These are phyloP conservation scores for Mycena chlorophos DNA, from an alignment of 768 basidiomycete species.

Conservation along the genomic window DNA sequence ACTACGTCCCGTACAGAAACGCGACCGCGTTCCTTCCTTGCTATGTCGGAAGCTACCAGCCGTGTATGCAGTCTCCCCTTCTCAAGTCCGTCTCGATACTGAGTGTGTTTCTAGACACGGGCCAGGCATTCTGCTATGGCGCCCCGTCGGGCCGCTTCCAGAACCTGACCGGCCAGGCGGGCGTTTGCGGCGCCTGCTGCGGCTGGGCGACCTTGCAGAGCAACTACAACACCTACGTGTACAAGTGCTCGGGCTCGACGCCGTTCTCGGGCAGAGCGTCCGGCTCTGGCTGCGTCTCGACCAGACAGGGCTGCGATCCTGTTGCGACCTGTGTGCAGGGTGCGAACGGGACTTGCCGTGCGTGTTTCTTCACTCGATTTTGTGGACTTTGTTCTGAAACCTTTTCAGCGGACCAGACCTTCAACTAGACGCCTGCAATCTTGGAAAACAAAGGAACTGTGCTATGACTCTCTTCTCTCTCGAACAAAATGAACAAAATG, in stretches of 20 bases:
- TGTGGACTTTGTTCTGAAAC: background rate
- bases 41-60: constrained; percentile 4
- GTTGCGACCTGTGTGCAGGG: constrained; percentile 3
- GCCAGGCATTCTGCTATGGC: constrained; percentile 2
- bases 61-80: constrained; percentile 1
- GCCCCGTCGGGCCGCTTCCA: constrained; percentile 9
- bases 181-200: constrained; percentile 10
- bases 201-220: constrained; percentile 2
- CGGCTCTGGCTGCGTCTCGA: constrained; percentile 9
- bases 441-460: background rate
- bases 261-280: background rate
- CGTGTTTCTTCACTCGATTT: background rate
- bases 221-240: constrained; percentile 6
- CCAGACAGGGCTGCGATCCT: background rate
- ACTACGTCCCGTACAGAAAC: background rate
- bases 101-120: background rate
- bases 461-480: background rate
- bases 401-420: background rate
- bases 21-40: background rate
- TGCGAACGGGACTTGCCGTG: constrained; percentile 8
- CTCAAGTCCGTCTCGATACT: background rate
- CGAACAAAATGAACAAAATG: background rate
- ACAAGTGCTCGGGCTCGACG: constrained; percentile 11
- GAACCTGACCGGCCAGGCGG: constrained; percentile 1
- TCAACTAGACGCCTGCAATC: background rate